Evolutionary conservation across 495 filamentous ascomycete genomes (phyloP), one percentile per base, ranked within the genome.

Genomic region (Achaetomiella virescens): DNA sequence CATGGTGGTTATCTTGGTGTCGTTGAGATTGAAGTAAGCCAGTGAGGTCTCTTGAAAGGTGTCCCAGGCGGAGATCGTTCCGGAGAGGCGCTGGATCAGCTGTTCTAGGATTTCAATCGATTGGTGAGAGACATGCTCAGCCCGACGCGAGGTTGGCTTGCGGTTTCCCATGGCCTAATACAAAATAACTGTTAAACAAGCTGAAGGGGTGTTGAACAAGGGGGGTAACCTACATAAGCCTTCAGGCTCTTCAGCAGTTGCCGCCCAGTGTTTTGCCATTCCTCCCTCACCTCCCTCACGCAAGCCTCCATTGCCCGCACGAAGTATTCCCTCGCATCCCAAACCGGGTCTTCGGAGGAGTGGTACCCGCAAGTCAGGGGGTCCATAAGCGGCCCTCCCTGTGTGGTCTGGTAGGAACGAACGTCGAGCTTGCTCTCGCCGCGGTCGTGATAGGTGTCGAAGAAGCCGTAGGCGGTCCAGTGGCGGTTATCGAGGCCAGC

Each of bases 401-500:
- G 20, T 0, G 47, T 20, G 1, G 40, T 6, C 24, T 61, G 48
- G 29, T 55, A 61, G 4, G 18, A 29, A 0, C 40, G 46, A 18
- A 61, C 40, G 35, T 60, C 58, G 27, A 48, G 41, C 17, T 51
- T 52, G 42, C 58, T 61, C 6, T 52, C 43, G 1, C 58, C 51
- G 12, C 51, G 42, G 22, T 64, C 61, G 11, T 64, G 54, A 29
- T 64, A 64, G 2, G 61, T 61, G 40, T 64, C 61, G 27, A 64
- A 61, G 42, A 61, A 51, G 3, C 48, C 58, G 44, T 64, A 56
- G 14, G 58, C 55, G 12, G 58, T 58, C 58, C 58, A 64, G 29
- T 44, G 51, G 17, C 14, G 22, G 51, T 61, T 55, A 37, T 57
- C 58, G 8, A 61, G 17, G 21, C 61, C 61, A 8, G 43, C 45